Evolutionary conservation across 176 grass and related monocot genomes (phyloP).

Genomic region (Aegilops longissima): DNA sequence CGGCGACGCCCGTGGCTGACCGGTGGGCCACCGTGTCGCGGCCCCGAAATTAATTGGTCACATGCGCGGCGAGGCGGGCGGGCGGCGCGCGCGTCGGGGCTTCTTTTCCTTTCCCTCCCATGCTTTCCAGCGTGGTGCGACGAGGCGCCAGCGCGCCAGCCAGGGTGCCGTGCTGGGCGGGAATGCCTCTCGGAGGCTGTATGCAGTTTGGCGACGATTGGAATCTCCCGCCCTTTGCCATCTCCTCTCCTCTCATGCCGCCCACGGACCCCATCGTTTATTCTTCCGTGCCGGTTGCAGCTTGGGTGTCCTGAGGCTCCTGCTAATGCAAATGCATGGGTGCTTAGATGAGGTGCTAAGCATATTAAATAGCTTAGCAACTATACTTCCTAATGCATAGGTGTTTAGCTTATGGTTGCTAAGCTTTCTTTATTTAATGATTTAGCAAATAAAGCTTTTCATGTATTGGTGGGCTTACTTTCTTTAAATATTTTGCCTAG

Average conservation of each 20-base stretch:
- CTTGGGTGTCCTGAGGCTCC: neutral
- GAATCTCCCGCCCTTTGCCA: neutral
- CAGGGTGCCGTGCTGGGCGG: neutral
- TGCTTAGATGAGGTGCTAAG: too few relatives aligned
- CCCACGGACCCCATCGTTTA: neutral
- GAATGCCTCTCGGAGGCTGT: neutral
- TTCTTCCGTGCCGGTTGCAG: neutral
- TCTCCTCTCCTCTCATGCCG: too few relatives aligned
- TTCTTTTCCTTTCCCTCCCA: neutral
- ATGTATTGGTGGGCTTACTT: too few relatives aligned
- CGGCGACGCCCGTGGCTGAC: neutral
- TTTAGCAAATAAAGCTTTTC: too few relatives aligned
- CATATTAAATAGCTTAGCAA: too few relatives aligned
- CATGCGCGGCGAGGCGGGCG: constrained; percentile 18
- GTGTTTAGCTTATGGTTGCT: too few relatives aligned
- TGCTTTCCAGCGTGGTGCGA: constrained; percentile 29
- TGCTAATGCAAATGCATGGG: too few relatives aligned
- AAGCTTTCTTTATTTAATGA: too few relatives aligned
- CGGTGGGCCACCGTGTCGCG: constrained; percentile 5
- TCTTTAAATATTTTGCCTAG: too few relatives aligned
- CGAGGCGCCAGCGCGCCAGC: constrained; percentile 33
- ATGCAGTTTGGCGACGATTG: neutral
- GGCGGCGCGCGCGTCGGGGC: neutral
- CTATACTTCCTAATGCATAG: too few relatives aligned
- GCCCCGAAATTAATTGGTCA: constrained; percentile 10